These are phyloP conservation scores for Solanum aculeatissimum DNA, from an alignment of 305 asterid genomes.

Conservation along the genomic window DNA sequence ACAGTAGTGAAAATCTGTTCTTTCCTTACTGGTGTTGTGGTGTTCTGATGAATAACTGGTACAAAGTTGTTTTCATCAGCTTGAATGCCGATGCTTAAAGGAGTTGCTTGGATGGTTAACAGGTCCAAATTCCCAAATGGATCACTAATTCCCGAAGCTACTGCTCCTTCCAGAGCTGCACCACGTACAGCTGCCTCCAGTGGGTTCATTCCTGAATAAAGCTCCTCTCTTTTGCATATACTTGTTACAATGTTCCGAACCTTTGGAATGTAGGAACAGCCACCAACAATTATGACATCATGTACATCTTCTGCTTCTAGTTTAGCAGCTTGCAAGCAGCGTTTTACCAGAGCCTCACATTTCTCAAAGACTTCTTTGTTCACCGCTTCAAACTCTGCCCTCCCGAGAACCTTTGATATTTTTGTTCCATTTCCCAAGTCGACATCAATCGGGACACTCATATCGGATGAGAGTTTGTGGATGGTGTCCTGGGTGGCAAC, in stretches of 20 bases:
- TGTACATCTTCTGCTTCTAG: constrained; percentile 39
- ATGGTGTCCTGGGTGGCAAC: constrained; percentile 85
- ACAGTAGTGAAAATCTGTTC: constrained; percentile 62
- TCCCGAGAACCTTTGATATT: constrained; percentile 35
- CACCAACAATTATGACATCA: constrained; percentile 78
- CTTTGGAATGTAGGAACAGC: constrained; percentile 72
- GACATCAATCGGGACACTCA: constrained; percentile 33
- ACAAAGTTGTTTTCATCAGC: constrained; percentile 50
- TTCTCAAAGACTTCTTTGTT: constrained; percentile 44
- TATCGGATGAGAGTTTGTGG: constrained; percentile 52
- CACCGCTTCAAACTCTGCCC: constrained; percentile 65
- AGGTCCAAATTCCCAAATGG: constrained; percentile 81
- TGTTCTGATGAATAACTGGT: constrained; percentile 51
- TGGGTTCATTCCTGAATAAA: constrained; percentile 45
- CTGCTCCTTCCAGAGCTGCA: constrained; percentile 88
- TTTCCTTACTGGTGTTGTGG: constrained; percentile 56
- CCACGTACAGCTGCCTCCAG: constrained; percentile 89
- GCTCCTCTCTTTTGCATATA: constrained; percentile 30
- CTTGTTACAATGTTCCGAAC: constrained; percentile 20
- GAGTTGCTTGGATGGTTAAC: constrained; percentile 70
- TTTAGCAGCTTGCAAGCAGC: constrained; percentile 54
- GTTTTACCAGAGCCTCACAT: constrained; percentile 41
- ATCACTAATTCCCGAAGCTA: constrained; percentile 69
- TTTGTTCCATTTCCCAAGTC: constrained; percentile 53
- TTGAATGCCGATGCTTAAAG: constrained; percentile 59